Base-by-base conservation (phyloP, 2,329 filamentous ascomycete genomes). In the Madurella fahalii region DNA sequence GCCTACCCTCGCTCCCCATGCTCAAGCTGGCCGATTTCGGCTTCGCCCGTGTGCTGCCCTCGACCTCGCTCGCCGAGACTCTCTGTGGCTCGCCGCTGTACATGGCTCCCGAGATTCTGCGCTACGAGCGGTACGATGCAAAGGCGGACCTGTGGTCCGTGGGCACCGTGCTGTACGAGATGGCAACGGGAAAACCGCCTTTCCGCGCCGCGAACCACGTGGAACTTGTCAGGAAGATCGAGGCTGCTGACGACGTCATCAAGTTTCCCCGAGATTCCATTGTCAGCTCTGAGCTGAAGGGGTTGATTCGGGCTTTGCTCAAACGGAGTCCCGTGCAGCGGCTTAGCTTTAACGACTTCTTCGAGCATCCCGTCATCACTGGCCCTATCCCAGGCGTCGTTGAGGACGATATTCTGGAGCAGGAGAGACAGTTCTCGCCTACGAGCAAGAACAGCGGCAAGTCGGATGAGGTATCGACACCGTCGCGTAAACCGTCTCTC, bases 101-200 rank as follows among this genome's bases (percentile, higher is more conserved):
- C 74, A 99, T 99, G 94, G 94, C 94, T 0, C 94, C 94, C 4
- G 94, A 99, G 74, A 99, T 99, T 60, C 77, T 99, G 58, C 86
- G 92, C 56, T 99, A 97, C 66, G 92, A 99, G 70, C 93, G 93
- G 67, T 99, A 99, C 71, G 93, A 96, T 73, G 90, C 93, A 60
- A 95, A 95, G 71, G 93, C 92, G 45, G 94, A 99, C 74, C 76
- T 99, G 34, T 99, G 94, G 94, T 99, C 94, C 18, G 90, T 96
- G 34, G 94, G 94, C 48, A 96, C 94, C 16, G 94, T 99, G 9
- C 75, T 95, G 20, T 96, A 90, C 68, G 94, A 99, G 73, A 96
- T 99, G 92, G 84, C 94, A 58, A 89, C 86, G 7, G 93, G 92
- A 50, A 87, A 84, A 58, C 91, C 94, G 18, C 94, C 94, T 0